Base-by-base conservation (phyloP, 106 monocot species). In the Iris macrosiphon region DNA sequence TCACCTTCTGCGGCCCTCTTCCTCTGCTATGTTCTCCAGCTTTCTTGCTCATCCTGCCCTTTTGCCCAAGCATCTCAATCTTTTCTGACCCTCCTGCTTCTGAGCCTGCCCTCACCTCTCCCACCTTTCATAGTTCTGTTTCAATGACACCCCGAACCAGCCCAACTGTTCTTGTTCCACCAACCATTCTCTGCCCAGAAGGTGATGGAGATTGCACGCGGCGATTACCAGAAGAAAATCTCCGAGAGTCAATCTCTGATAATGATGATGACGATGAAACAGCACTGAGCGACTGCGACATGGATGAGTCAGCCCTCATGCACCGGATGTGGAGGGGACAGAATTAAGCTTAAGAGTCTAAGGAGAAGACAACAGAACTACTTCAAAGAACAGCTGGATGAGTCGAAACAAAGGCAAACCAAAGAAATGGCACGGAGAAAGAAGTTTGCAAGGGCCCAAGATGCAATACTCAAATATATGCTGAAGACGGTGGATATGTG, bases 381-480 rank as follows among this genome's bases (percentile, higher is more conserved):
- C 9, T 16, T 12, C 14, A 47, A 32, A 31, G 46, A 33, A 7
- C 46, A 20, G 4, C 17, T 16, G 9, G 31, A 26, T 14, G 32
- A 45, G 12, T 12, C 46, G 0, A 59, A 59, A 42, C 59, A 38
- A 0, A 12, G 2, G 6, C 44, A 59, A 30, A 17, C 19, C 9
- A 41, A 29, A 26, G 59, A 59, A 19, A 18, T 42, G 43, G 59
- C 44, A 1, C 59, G 59, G 6, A 45, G 40, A 19, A 61, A 47
- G 46, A 61, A 61, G 31, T 45, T 47, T 23, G 45, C 61, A 3
- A 25, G 46, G 25, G 45, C 61, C 6, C 61, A 61, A 41, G 61
- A 61, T n/a, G 31, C 45, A 12, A 47, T 61, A 4, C 61, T 61
- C 15, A 45, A 40, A 46, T 61, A 61, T 32, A 61, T 61, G 61